Evolutionary conservation across 805 yeast species (phyloP).

Genomic region (Ascoidea rubescens): DNA sequence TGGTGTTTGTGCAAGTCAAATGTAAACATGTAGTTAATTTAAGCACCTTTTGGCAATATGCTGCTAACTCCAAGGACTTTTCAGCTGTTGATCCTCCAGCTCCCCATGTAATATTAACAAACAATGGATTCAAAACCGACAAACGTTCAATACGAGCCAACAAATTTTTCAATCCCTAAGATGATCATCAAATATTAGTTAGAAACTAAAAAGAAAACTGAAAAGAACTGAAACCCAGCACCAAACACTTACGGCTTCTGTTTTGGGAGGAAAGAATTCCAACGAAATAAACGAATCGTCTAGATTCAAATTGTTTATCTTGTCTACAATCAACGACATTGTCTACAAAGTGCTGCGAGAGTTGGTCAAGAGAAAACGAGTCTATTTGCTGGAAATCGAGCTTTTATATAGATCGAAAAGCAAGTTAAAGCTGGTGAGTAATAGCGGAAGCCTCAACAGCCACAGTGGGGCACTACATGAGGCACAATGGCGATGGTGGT

Average conservation of each 20-base stretch:
- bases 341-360: too few relatives aligned
- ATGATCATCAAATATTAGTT: constrained; percentile 13
- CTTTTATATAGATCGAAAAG: too few relatives aligned
- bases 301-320: constrained; percentile 30
- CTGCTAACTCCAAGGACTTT: constrained; percentile 75
- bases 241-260: constrained; percentile 53
- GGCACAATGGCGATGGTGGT: too few relatives aligned
- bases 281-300: constrained; percentile 63
- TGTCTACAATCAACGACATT: constrained; percentile 25
- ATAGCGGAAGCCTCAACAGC: too few relatives aligned
- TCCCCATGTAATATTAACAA: constrained; percentile 95
- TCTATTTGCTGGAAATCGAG: too few relatives aligned
- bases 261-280: constrained; percentile 97
- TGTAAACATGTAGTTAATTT: constrained; percentile 89
- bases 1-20: constrained; percentile 91
- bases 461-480: too few relatives aligned
- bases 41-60: constrained; percentile 58
- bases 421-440: too few relatives aligned
- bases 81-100: constrained; percentile 93
- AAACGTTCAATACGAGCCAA: constrained; percentile 79
- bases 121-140: constrained; percentile 77
- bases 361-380: too few relatives aligned
- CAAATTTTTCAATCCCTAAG: constrained; percentile 78
- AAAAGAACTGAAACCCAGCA: neutral
- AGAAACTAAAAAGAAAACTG: neutral